Conservation (phyloP, 2,329 filamentous ascomycete species). For the Colletotrichum sp. region DNA sequence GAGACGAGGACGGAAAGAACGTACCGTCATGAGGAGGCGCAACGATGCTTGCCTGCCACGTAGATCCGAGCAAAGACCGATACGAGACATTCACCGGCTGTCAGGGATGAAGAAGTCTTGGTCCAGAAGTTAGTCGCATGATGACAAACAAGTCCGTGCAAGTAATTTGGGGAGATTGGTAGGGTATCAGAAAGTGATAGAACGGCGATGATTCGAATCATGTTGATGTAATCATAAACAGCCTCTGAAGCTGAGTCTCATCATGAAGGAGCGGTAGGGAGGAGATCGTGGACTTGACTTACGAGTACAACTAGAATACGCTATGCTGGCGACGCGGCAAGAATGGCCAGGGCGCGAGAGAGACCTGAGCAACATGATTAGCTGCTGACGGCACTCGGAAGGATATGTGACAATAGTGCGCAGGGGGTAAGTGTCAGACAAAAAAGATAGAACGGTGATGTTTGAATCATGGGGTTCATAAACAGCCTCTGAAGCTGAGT, state of each 20-base stretch:
- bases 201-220: slow-evolving; percentile 43
- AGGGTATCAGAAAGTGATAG: slow-evolving; percentile 24
- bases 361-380: background rate
- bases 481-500: slow-evolving; percentile 50
- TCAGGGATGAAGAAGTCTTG: background rate
- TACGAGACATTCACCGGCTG: background rate
- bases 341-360: no score
- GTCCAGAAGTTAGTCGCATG: background rate
- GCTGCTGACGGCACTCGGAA: background rate
- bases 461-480: slow-evolving; percentile 47
- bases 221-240: slow-evolving; percentile 50
- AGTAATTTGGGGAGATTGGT: background rate
- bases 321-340: background rate
- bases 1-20: background rate
- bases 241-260: slow-evolving; percentile 48
- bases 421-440: background rate
- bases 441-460: slow-evolving; percentile 34
- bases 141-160: background rate
- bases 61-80: background rate
- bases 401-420: background rate
- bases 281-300: background rate
- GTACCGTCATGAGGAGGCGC: background rate
- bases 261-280: slow-evolving; percentile 30
- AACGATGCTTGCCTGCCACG: background rate
- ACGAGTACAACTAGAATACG: background rate